Base-by-base conservation (phyloP, 2,329 filamentous ascomycete species). In the Tolypocladium tundrense region DNA sequence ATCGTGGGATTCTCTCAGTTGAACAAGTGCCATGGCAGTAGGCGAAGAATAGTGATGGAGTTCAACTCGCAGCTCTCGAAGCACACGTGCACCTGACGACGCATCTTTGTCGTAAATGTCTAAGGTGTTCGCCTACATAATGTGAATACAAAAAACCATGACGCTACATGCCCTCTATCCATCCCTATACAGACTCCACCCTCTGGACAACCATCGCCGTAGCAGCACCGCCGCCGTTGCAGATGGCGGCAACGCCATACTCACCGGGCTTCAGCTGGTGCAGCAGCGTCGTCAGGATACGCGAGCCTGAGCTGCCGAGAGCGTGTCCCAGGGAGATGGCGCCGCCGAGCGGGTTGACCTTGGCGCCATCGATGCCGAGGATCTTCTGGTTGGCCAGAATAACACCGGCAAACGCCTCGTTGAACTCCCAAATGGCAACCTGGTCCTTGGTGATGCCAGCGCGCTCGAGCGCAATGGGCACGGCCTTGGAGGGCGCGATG, bases 361-460 rank as follows among this genome's bases (percentile, higher is more conserved):
- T 87, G 45, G 90, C 90, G 53, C 83, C 80, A 62, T 92, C 82
- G 2, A 97, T 82, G 50, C 88, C 90, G 40, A 96, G 82, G 61
- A 95, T 91, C 87, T 96, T 92, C 67, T 90, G 88, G 69, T 97
- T 97, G 48, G 93, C 92, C 70, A 94, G 91, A 73, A 97, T 94
- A 37, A 97, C 92, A 5, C 90, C 90, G 35, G 94, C 93, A 70
- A 99, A 99, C 0, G 94, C 94, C 76, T 99, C 94, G 73, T 99
- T 99, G 74, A 99, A 96, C 72, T 97, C 94, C 93, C 94, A 97
- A 27, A 97, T 78, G 6, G 93, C 87, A 52, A 99, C 91, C 72
- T 97, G 89, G 53, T 95, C 88, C 74, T 92, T 91, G 63, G 85
- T 90, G 64, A 99, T 92, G 13, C 93, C 92, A 1, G 94, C 94